Base-by-base conservation (phyloP, 176 grass and related monocot genomes). In the Secale cereale region DNA sequence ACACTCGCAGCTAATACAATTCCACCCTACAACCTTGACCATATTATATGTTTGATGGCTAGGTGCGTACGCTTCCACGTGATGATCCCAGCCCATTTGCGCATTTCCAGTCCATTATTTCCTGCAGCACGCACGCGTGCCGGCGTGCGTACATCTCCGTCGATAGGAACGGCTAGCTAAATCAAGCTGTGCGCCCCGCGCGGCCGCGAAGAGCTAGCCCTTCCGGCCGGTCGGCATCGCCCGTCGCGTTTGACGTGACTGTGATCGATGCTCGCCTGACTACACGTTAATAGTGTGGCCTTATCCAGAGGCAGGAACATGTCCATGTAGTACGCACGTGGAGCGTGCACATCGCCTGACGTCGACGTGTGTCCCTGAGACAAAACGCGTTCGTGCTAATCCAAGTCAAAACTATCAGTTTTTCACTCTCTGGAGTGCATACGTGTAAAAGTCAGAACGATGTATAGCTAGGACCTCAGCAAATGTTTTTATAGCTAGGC, bases 121-220 rank as follows among this genome's bases (percentile, higher is more conserved):
- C n/a, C n/a, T n/a, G n/a, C n/a, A n/a, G n/a, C n/a, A n/a, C n/a
- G n/a, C n/a, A n/a, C n/a, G n/a, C n/a, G n/a, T n/a, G n/a, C n/a
- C n/a, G n/a, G n/a, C n/a, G n/a, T n/a, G n/a, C n/a, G 73, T 20
- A 39, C 27, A 48, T 61, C 17, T 41, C 15, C 35, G 5, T 16
- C 25, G 36, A 52, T 26, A 43, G 52, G 14, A 78, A 84, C n/a
- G n/a, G n/a, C n/a, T n/a, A n/a, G n/a, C n/a, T n/a, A 22, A 17
- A 65, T 13, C 4, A 73, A 17, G 35, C 66, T 13, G 8, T 22
- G 22, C 37, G 82, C 46, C 82, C 87, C 48, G 70, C 15, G 76
- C 77, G 36, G 1, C 59, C 77, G 5, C 82, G 87, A 85, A 81
- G 78, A n/a, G n/a, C n/a, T n/a, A 85, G 68, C 52, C 70, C 40